Percentiles rank a stretch among this genome's conserved stretches.
Conservation (phyloP, 495 filamentous ascomycete genomes). For the Penicillium argentinense region DNA sequence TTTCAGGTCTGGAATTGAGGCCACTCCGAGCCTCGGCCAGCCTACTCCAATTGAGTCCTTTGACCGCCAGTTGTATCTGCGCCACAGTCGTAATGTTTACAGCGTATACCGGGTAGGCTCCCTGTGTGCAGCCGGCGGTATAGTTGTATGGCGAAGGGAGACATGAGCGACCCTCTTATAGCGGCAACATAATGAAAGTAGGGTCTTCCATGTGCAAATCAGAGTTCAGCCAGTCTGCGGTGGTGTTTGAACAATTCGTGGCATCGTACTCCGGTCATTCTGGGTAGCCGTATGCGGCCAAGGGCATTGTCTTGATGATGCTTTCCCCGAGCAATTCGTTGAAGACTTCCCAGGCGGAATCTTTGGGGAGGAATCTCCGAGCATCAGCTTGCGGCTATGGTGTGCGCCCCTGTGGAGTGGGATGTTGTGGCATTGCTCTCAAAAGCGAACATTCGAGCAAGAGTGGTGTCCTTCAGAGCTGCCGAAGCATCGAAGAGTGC, state of each 20-base stretch:
- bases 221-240: conserved; percentile 4
- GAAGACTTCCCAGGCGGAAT: conserved; percentile 35
- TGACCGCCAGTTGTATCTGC: conserved; percentile 49
- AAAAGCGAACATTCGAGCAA: conserved; percentile 18
- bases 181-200: conserved; percentile 32
- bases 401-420: neutral
- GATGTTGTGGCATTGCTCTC: conserved; percentile 2
- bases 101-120: conserved; percentile 41
- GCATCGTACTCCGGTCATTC: conserved; percentile 40
- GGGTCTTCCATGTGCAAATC: conserved; percentile 18
- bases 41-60: too few relatives aligned
- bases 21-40: too few relatives aligned
- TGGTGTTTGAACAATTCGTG: conserved; percentile 28
- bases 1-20: too few relatives aligned
- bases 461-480: conserved; percentile 9
- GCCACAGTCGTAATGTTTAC: conserved; percentile 1
- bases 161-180: conserved; percentile 30
- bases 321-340: conserved; percentile 41
- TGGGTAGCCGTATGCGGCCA: conserved; percentile 48
- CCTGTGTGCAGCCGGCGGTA: conserved; percentile 45
- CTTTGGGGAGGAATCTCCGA: conserved; percentile 36
- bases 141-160: conserved; percentile 19
- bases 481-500: conserved; percentile 34
- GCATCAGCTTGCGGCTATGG: conserved; percentile 41
- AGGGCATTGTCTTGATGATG: conserved; percentile 48